Evolutionary conservation across 2,329 filamentous ascomycete genomes (phyloP).

Genomic region (Teratosphaeria zuluensis): DNA sequence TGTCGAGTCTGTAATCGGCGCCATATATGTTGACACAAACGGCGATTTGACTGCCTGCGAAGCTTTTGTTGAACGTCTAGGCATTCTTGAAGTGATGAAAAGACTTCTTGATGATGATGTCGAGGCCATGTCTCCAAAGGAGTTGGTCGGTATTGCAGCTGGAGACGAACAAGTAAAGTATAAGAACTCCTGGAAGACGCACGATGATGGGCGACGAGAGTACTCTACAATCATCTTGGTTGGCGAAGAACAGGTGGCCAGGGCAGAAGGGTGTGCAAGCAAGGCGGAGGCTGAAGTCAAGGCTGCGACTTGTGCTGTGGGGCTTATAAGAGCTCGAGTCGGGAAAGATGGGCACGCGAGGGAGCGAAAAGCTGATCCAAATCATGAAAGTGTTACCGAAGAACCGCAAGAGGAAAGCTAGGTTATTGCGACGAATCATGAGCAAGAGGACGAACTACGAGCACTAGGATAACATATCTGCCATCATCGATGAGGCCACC

Average conservation of each 20-base stretch:
- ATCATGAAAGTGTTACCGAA: neutral
- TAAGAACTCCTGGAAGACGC: neutral
- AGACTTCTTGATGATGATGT: slow-evolving; percentile 49
- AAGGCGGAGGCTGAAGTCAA: slow-evolving; percentile 5
- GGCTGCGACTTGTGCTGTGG: slow-evolving; percentile 3
- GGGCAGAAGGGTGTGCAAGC: neutral
- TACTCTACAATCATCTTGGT: slow-evolving; percentile 2
- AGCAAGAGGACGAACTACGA: too few relatives aligned
- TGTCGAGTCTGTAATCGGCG: slow-evolving; percentile 70
- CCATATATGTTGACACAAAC: slow-evolving; percentile 68
- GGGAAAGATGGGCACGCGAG: neutral
- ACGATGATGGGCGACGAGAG: neutral
- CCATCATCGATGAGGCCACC: too few relatives aligned
- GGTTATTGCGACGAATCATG: neutral
- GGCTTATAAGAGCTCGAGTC: neutral
- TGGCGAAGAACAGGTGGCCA: slow-evolving; percentile 1
- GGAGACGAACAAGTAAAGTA: slow-evolving; percentile 48
- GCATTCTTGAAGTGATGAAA: slow-evolving; percentile 54
- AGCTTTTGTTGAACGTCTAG: slow-evolving; percentile 51
- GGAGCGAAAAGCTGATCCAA: neutral
- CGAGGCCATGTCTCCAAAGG: slow-evolving; percentile 53
- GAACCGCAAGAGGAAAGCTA: neutral
- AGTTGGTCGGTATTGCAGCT: slow-evolving; percentile 54
- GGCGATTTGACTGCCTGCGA: slow-evolving; percentile 50
- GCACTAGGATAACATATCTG: too few relatives aligned